A percentile compares a stretch with the other conserved stretches of the same genome.
phyloP scores from a whole-genome alignment of 2,329 filamentous ascomycete genomes.

The Saccharata proteae region DNA sequence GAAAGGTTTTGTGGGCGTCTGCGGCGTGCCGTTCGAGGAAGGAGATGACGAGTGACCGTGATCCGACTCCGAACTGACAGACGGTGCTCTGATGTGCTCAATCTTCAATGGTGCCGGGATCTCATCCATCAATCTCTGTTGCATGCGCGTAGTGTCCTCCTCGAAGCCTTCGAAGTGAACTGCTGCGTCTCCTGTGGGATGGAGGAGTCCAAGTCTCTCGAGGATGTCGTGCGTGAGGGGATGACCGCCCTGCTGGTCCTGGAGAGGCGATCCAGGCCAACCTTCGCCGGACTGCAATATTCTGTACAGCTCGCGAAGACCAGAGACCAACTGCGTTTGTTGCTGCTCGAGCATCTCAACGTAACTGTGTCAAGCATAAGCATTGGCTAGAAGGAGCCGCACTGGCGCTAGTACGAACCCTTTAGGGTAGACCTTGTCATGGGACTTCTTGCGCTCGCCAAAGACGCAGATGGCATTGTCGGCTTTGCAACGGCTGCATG shows the following conservation, averaged over 20 bases:
- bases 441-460: conserved; percentile 52
- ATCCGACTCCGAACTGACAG: conserved; percentile 46
- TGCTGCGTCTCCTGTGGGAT: conserved; percentile 35
- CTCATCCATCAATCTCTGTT: conserved; percentile 42
- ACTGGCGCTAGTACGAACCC: conserved; percentile 36
- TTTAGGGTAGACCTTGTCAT: conserved; percentile 58
- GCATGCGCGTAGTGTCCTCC: conserved; percentile 44
- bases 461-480: conserved; percentile 56
- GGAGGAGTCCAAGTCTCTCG: conserved; percentile 45
- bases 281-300: conserved; percentile 38
- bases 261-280: conserved; percentile 44
- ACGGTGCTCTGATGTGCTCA: conserved; percentile 22
- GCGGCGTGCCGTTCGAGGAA: conserved; percentile 27
- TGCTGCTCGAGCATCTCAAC: conserved; percentile 58
- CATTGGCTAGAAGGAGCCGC: conserved; percentile 5
- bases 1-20: conserved; percentile 4
- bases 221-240: conserved; percentile 54
- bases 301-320: conserved; percentile 48
- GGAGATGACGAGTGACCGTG: conserved; percentile 32
- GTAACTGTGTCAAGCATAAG: conserved; percentile 30
- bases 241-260: conserved; percentile 39
- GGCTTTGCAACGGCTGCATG: conserved; percentile 49
- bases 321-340: conserved; percentile 48
- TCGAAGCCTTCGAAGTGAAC: conserved; percentile 41
- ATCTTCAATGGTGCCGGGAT: too few relatives aligned